Base-by-base conservation (phyloP, 2,329 filamentous ascomycete genomes). In the Phialophora chinensis region DNA sequence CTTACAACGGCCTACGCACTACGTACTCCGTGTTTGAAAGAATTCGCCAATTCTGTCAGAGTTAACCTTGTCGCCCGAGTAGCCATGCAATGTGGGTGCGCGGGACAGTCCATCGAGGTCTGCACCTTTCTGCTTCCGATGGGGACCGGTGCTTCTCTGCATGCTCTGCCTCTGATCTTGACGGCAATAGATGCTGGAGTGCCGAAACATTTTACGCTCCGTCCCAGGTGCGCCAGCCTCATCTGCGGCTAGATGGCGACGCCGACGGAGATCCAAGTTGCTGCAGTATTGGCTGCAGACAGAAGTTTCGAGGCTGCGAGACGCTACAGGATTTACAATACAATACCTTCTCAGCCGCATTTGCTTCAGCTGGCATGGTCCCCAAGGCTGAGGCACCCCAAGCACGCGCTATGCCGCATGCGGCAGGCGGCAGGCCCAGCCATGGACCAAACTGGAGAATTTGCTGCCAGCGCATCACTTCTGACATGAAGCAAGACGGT, bases 401-500 rank as follows among this genome's bases (percentile, higher is more conserved):
- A 20, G 23, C 49, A 12, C 6, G 49, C 49, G 20, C 49, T 52
- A 52, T 52, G 7, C 49, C 23, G 17, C 14, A 52, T 52, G 10
- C 14, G 49, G 25, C 10, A 23, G 49, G 20, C 23, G 11, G 14
- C 6, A 17, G 25, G 49, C 49, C 23, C 20, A 17, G 25, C 27
- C 20, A 2, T 14, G 49, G 25, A 52, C 49, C 20, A 23, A 27
- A 12, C 8, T 12, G 10, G 27, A 14, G 23, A 29, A 12, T 23
- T 23, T 52, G 20, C 49, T 52, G 49, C 49, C 20, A 12, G 49
- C 49, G 49, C 49, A 52, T 52, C 49, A 29, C 49, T 52, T 52
- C 4, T 52, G 49, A 52, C 10, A n/a, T 7, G 17, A 44, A 44
- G 38, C 17, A 29, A 52, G 20, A 25, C 25, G 20, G 49, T 29